Base-by-base conservation (phyloP, 352 stramenopile species). In the Ochromonadaceae sp. region DNA sequence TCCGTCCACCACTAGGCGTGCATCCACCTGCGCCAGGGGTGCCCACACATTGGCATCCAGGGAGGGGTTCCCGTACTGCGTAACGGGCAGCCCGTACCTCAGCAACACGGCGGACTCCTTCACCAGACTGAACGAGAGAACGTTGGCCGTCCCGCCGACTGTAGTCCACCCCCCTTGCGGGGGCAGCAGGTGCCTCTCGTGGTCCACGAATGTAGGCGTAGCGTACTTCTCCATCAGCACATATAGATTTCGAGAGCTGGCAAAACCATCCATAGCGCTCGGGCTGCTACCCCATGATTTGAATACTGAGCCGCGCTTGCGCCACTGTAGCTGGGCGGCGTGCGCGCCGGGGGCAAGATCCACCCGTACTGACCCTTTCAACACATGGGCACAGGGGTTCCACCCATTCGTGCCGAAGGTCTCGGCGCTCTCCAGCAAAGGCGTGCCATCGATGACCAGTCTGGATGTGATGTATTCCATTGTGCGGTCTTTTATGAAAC, bases 371-470 rank as follows among this genome's bases (percentile, higher is more conserved):
- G 31, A 12, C n/a, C n/a, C n/a, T n/a, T n/a, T n/a, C n/a, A n/a
- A n/a, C n/a, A n/a, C n/a, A n/a, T n/a, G n/a, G n/a, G n/a, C 15
- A 17, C 15, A 44, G 31, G 55, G 55, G 39, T 63, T 63, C 55
- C 55, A 63, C 31, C 20, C 2, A 50, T 47, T 49, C 3, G 20
- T n/a, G 22, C 55, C 55, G 30, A 10, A 28, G 28, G 38, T 34
- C 12, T 50, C 20, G 26, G 12, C 4, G 20, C 35, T 22, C 20
- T 63, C 55, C 5, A 10, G 28, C 20, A 40, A 63, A 25, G 55
- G 22, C 1, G 36, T 3, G 12, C 25, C 10, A 34, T 49, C 55
- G 2, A 63, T 12, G 17, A 34, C 4, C 22, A 41, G 25, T 52
- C 55, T 39, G 9, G 31, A 7, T 7, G 7, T 63, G 3, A 63